phyloP scores from a whole-genome alignment of 768 basidiomycete species.

The Pleurotus eryngii region DNA sequence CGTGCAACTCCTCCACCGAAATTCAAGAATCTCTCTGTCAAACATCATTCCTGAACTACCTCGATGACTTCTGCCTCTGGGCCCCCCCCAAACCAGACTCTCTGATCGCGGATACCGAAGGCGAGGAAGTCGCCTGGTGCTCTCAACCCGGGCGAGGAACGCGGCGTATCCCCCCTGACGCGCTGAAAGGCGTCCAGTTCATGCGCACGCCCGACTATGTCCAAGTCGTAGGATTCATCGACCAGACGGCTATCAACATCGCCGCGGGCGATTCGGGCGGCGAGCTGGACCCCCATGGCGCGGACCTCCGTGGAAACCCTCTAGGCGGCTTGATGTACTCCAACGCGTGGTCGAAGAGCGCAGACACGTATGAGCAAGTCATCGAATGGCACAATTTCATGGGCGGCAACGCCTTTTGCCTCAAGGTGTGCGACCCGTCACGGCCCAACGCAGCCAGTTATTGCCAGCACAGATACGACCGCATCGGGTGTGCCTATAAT shows the following conservation, averaged over 20 bases:
- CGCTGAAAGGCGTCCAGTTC: conserved; percentile 54
- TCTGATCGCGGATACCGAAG: conserved; percentile 56
- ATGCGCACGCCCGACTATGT: conserved; percentile 51
- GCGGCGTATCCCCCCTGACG: conserved; percentile 56
- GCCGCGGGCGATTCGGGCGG: conserved; percentile 53
- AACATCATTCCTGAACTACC: conserved; percentile 53
- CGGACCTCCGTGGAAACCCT: conserved; percentile 36
- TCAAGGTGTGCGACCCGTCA: conserved; percentile 56
- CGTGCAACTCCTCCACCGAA: conserved; percentile 67
- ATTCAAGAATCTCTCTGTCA: conserved; percentile 57
- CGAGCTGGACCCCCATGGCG: conserved; percentile 69
- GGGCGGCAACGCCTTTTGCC: conserved; percentile 48
- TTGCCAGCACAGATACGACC: conserved; percentile 62
- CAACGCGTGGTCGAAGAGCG: conserved; percentile 33
- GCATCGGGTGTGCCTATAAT: conserved; percentile 58
- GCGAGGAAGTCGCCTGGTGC: conserved; percentile 66
- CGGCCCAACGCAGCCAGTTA: conserved; percentile 35
- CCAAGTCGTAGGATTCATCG: conserved; percentile 52
- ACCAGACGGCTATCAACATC: conserved; percentile 56
- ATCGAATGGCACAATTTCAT: conserved; percentile 60
- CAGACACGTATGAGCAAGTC: conserved; percentile 33
- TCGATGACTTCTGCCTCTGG: conserved; percentile 66
- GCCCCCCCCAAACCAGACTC: conserved; percentile 43
- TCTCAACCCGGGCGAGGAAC: conserved; percentile 60
- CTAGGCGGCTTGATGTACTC: conserved; percentile 72